Conservation (phyloP, 1,284 basidiomycete genomes). For the Exobasidium cylindrosporum region DNA sequence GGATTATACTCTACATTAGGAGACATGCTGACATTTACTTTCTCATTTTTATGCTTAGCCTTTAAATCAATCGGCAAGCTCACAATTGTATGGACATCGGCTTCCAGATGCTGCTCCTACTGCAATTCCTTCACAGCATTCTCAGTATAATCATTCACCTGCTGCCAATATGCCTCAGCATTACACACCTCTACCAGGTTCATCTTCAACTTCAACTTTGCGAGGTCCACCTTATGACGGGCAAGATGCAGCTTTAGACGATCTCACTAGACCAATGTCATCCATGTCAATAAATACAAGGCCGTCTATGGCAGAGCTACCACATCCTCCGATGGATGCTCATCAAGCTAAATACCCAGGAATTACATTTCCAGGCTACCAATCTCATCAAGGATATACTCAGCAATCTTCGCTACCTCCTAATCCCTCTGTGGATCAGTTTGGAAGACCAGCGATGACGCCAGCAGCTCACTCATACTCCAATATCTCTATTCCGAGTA, state of each 20-base stretch:
- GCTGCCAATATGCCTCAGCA: too few relatives aligned
- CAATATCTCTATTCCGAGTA: not conserved
- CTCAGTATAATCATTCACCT: not conserved
- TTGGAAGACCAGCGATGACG: conserved; percentile 6
- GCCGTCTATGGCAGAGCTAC: not conserved
- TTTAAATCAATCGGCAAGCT: not conserved
- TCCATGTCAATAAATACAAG: conserved; percentile 13
- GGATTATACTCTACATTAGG: too few relatives aligned
- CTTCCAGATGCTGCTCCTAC: conserved; percentile 4
- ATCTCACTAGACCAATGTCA: conserved; percentile 16
- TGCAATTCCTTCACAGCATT: not conserved
- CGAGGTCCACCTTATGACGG: conserved; percentile 2
- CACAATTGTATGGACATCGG: conserved; percentile 1
- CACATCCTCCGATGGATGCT: not conserved
- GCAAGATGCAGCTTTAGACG: conserved; percentile 4
- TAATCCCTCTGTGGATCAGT: not conserved
- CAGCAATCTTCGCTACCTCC: not conserved
- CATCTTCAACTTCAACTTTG: conserved; percentile 14
- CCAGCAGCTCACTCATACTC: not conserved
- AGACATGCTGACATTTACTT: too few relatives aligned
- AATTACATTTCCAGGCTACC: not conserved
- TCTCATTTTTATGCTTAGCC: too few relatives aligned
- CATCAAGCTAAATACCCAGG: not conserved
- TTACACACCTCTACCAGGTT: too few relatives aligned
- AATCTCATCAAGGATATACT: not conserved